These are phyloP conservation scores for Dioscorea cayenensis DNA, from an alignment of 116 monocot genomes.

Conservation along the genomic window DNA sequence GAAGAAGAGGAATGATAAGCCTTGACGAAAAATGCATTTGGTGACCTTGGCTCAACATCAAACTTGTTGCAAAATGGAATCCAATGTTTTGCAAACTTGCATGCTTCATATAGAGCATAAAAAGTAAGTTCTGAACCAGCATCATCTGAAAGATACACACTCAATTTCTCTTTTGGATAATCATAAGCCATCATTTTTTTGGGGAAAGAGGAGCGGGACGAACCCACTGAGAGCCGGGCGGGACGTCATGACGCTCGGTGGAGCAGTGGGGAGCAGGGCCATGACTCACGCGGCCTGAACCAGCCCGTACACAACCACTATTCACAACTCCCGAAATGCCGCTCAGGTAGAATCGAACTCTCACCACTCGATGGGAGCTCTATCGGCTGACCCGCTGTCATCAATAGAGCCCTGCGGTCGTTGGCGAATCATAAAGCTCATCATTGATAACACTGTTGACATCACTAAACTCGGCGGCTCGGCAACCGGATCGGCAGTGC, in stretches of 20 bases:
- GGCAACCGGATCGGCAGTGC: constrained; percentile 47
- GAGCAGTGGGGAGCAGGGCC: no score
- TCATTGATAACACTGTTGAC: constrained; percentile 48
- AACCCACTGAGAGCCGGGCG: no score
- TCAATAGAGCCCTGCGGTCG: no score
- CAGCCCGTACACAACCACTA: no score
- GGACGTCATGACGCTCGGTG: no score
- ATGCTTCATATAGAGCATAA: constrained; percentile 54
- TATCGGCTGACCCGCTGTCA: no score
- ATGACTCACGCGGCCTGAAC: no score
- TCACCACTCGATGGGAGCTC: no score
- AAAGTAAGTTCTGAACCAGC: constrained; percentile 52
- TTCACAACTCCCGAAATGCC: no score
- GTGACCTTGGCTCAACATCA: constrained; percentile 43
- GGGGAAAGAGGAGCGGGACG: no score
- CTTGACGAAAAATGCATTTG: constrained; percentile 29
- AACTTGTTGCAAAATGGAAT: constrained; percentile 52
- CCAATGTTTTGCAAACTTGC: constrained; percentile 48
- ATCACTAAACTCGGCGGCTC: constrained; percentile 58
- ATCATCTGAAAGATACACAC: constrained; percentile 56
- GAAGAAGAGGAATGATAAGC: neutral
- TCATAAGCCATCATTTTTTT: constrained; percentile 57
- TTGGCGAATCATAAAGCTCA: no score
- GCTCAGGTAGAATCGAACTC: no score
- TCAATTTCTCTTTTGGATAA: constrained; percentile 51